Percentiles rank a stretch among this genome's conserved stretches.
phyloP scores from a whole-genome alignment of 1,284 basidiomycete species.

The Rhodotorula sp. region DNA sequence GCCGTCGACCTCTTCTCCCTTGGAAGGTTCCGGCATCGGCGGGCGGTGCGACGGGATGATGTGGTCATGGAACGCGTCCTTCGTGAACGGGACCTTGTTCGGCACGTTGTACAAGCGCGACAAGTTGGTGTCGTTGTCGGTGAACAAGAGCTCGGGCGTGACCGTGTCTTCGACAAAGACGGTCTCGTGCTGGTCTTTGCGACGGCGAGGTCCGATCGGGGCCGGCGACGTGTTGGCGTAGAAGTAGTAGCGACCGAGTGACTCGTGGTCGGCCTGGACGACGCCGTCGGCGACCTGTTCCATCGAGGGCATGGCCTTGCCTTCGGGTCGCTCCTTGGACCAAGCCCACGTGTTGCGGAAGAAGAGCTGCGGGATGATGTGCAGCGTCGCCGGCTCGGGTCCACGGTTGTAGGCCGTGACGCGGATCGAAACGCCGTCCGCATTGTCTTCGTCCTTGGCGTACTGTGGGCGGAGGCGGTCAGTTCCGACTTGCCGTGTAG shows the following conservation, averaged over 20 bases:
- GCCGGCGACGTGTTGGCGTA: constrained; percentile 91
- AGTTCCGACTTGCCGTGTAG: not conserved
- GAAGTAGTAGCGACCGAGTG: constrained; percentile 60
- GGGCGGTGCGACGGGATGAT: constrained; percentile 83
- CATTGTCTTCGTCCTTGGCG: constrained; percentile 91
- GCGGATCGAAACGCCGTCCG: constrained; percentile 83
- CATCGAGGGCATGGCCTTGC: constrained; percentile 58
- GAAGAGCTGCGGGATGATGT: constrained; percentile 92
- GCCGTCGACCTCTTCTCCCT: constrained; percentile 21
- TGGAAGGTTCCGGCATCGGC: constrained; percentile 45
- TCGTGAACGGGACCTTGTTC: constrained; percentile 79
- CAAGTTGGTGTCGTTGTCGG: constrained; percentile 97
- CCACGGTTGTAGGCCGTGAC: constrained; percentile 97
- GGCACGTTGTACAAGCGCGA: constrained; percentile 81
- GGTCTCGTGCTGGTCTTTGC: constrained; percentile 55
- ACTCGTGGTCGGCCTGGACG: constrained; percentile 70
- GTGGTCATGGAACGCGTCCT: constrained; percentile 99
- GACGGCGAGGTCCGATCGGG: constrained; percentile 69
- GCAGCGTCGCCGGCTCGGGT: constrained; percentile 89
- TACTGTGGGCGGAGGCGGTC: constrained; percentile 61
- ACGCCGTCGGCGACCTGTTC: constrained; percentile 59
- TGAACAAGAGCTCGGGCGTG: constrained; percentile 81
- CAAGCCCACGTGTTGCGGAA: constrained; percentile 99
- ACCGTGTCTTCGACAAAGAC: constrained; percentile 65
- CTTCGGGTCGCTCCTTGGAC: constrained; percentile 74